A percentile compares a stretch with the other conserved stretches of the same genome.
Evolutionary conservation across 805 yeast species (phyloP).

Genomic region (Candida suzukii): DNA sequence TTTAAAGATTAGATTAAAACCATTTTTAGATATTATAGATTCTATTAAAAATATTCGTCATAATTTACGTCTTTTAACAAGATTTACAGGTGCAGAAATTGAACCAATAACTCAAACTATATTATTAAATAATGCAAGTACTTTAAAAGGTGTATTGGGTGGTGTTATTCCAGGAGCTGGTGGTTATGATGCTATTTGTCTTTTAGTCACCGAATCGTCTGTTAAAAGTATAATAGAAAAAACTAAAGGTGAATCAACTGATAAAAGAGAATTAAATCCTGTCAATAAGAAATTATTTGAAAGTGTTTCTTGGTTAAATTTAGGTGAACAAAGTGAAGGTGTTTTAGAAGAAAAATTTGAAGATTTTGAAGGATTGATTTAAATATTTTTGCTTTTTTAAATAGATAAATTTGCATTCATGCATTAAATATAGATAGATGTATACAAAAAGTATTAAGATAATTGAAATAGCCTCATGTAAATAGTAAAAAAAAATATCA

Average conservation of each 20-base stretch:
- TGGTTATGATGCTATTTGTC: conserved; percentile 87
- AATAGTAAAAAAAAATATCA: too few species aligned
- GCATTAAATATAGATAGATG: too few species aligned
- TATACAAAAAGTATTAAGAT: too few species aligned
- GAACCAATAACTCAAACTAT: conserved; percentile 77
- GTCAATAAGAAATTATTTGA: conserved; percentile 24
- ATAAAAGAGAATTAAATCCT: neutral
- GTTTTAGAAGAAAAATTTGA: conserved; percentile 31
- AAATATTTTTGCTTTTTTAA: too few species aligned
- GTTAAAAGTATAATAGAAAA: conserved; percentile 24
- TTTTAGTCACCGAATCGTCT: conserved; percentile 49
- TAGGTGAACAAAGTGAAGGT: conserved; percentile 58
- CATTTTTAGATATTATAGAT: conserved; percentile 27
- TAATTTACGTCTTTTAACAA: conserved; percentile 54
- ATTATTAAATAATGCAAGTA: conserved; percentile 52
- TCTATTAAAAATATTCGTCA: conserved; percentile 47
- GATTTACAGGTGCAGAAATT: conserved; percentile 69
- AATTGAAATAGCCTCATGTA: too few species aligned
- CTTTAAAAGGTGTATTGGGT: conserved; percentile 71
- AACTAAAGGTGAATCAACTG: neutral
- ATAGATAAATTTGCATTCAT: too few species aligned
- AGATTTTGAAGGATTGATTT: neutral
- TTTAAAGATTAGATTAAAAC: conserved; percentile 7
- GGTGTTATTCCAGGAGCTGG: conserved; percentile 99
- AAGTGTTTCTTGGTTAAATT: conserved; percentile 60